Evolutionary conservation across 768 basidiomycete genomes (phyloP), one percentile per base, ranked within the genome.

Genomic region (Agaricus blazei): DNA sequence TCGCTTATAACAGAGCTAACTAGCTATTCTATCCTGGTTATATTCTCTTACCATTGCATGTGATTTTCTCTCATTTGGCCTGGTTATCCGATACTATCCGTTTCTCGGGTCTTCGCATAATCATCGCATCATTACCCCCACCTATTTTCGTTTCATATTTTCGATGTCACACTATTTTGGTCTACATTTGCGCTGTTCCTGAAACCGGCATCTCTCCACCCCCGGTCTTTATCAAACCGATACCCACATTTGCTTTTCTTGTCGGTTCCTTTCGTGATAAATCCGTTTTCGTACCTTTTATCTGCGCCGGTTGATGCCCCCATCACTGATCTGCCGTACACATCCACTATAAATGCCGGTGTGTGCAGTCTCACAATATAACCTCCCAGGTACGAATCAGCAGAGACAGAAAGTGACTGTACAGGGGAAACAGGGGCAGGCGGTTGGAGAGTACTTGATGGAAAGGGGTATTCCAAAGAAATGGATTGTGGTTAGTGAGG

Each of bases 371-470:
- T 55, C 54, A 1, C 54, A 46, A 9, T 48, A 48, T 28, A 44
- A 54, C n/a, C 3, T 46, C 9, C 38, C 47, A 4, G 54, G 54
- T 1, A 55, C 52, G 5, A 44, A 15, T 14, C 52, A 48, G 14
- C 54, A 79, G 1, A 80, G 79, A 1, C 61, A 80, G 51, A 90
- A 94, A 62, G 84, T 97, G 8, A 72, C 88, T 58, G 85, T 96
- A 0, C 94, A 96, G 64, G 94, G 94, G 1, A 89, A 88, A 58
- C 93, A 96, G 62, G 73, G 76, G 19, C 78, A 80, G 59, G 71
- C 74, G 2, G 86, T 93, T 9, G 72, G 77, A 9, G 87, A 89
- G 4, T 79, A 91, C 57, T 66, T 97, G 40, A 66, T 79, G 2
- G 76, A 72, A 24, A 82, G 79, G 59, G 91, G 93, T 0, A 80